Conservation (phyloP, 1,139 yeast species). For the Blastobotrys niveus region DNA sequence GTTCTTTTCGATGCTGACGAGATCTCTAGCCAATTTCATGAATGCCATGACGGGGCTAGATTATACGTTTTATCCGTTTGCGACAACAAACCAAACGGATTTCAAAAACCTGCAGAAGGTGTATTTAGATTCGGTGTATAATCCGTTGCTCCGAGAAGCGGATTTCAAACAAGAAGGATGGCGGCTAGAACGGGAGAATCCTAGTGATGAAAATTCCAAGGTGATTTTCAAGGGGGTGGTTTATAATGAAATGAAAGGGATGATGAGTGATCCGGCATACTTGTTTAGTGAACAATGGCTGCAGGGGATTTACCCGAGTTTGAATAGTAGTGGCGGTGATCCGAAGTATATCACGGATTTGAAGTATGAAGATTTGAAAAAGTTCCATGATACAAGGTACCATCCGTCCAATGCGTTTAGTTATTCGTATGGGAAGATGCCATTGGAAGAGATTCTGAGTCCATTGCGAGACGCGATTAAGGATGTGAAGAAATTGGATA, state of each 20-base stretch:
- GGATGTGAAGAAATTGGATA: constrained; percentile 39
- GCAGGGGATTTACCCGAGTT: constrained; percentile 75
- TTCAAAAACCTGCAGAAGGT: constrained; percentile 80
- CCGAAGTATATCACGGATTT: constrained; percentile 74
- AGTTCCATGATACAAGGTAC: constrained; percentile 68
- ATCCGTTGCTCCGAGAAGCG: constrained; percentile 68
- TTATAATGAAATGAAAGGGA: constrained; percentile 98
- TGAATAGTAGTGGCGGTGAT: constrained; percentile 93
- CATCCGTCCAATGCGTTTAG: constrained; percentile 89
- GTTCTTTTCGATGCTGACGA: constrained; percentile 90
- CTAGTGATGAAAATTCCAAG: constrained; percentile 52
- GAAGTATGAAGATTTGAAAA: constrained; percentile 64
- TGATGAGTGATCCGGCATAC: constrained; percentile 82
- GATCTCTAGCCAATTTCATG: constrained; percentile 88
- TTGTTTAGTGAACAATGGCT: constrained; percentile 79
- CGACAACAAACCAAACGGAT: constrained; percentile 83
- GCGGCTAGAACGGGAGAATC: constrained; percentile 76
- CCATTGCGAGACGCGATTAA: constrained; percentile 50
- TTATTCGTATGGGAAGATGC: constrained; percentile 79
- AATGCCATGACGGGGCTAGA: constrained; percentile 99
- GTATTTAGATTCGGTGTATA: constrained; percentile 79
- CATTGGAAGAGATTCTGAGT: constrained; percentile 55
- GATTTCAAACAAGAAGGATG: constrained; percentile 97
- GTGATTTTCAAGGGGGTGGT: constrained; percentile 89
- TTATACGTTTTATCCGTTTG: constrained; percentile 91